Percentiles rank a stretch among this genome's conserved stretches.
Evolutionary conservation across 306 rosid genomes (phyloP).

Genomic region (Sicyos baderoa): DNA sequence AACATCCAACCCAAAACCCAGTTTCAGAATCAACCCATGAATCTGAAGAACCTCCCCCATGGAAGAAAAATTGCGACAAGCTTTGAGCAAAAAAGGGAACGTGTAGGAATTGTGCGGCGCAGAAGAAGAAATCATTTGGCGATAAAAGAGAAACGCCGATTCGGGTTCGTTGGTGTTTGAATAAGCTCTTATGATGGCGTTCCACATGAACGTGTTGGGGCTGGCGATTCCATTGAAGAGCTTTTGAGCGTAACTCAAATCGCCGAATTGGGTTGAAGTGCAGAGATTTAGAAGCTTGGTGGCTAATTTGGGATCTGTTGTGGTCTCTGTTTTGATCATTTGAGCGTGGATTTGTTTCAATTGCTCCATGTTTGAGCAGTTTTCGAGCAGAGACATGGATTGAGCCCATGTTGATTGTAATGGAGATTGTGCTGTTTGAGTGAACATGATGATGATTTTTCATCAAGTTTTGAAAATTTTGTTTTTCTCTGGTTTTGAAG

Average conservation of each 20-base stretch:
- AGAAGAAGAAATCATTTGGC: constrained; percentile 42
- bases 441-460: constrained; percentile 25
- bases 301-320: constrained; percentile 20
- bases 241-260: constrained; percentile 38
- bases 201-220: constrained; percentile 55
- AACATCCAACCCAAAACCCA: constrained; percentile 47
- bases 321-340: constrained; percentile 38
- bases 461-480: not conserved
- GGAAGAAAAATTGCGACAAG: constrained; percentile 46
- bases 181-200: constrained; percentile 51
- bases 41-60: constrained; percentile 45
- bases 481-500: not conserved
- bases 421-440: constrained; percentile 15
- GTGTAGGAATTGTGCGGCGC: constrained; percentile 48
- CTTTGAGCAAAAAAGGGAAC: constrained; percentile 65
- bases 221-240: constrained; percentile 41
- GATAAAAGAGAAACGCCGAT: constrained; percentile 43
- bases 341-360: constrained; percentile 56
- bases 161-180: constrained; percentile 42
- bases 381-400: constrained; percentile 37
- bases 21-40: constrained; percentile 46
- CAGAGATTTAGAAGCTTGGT: constrained; percentile 40
- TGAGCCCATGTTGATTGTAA: constrained; percentile 28
- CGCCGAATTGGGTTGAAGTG: constrained; percentile 33
- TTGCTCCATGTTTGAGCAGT: constrained; percentile 51